A percentile compares a stretch with the other conserved stretches of the same genome.
Conservation (phyloP, 352 stramenopile genomes). For the Globisporangium polare region DNA sequence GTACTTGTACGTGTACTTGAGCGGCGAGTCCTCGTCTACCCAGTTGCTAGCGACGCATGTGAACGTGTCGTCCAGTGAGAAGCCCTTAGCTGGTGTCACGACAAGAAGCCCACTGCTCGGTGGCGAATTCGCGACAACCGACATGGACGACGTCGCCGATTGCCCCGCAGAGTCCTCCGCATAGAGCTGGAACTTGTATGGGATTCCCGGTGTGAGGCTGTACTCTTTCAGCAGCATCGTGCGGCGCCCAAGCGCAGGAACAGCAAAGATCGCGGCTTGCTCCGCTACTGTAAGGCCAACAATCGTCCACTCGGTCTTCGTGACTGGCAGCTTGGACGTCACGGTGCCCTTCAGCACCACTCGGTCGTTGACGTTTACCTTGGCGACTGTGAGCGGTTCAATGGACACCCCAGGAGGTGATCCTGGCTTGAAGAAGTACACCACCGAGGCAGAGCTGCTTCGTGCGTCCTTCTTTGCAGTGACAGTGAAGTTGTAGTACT, state of each 20-base stretch:
- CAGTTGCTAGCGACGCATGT: constrained; percentile 42
- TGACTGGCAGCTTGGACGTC: constrained; percentile 38
- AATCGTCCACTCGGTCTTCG: constrained; percentile 44
- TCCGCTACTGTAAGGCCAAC: constrained; percentile 21
- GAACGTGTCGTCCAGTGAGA: constrained; percentile 54
- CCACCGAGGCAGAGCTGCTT: constrained; percentile 25
- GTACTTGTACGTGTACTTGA: constrained; percentile 75
- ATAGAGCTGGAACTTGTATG: constrained; percentile 51
- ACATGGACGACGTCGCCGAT: constrained; percentile 34
- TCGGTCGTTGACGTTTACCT: constrained; percentile 58
- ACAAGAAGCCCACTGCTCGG: constrained; percentile 45
- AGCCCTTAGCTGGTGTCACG: constrained; percentile 37
- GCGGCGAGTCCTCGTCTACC: constrained; percentile 61
- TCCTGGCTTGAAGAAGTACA: constrained; percentile 43
- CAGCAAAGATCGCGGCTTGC: constrained; percentile 39
- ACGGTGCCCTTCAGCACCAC: constrained; percentile 49
- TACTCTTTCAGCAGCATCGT: constrained; percentile 53
- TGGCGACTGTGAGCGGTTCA: constrained; percentile 30
- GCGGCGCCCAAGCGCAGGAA: constrained; percentile 25
- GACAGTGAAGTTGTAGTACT: constrained; percentile 50
- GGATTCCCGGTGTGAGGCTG: constrained; percentile 31
- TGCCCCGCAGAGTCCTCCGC: constrained; percentile 39
- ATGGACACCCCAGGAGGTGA: constrained; percentile 54
- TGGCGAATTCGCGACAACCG: constrained; percentile 43
- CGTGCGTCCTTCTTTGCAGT: constrained; percentile 38